phyloP scores from a whole-genome alignment of 768 basidiomycete genomes.

The Cubamyces sp. region DNA sequence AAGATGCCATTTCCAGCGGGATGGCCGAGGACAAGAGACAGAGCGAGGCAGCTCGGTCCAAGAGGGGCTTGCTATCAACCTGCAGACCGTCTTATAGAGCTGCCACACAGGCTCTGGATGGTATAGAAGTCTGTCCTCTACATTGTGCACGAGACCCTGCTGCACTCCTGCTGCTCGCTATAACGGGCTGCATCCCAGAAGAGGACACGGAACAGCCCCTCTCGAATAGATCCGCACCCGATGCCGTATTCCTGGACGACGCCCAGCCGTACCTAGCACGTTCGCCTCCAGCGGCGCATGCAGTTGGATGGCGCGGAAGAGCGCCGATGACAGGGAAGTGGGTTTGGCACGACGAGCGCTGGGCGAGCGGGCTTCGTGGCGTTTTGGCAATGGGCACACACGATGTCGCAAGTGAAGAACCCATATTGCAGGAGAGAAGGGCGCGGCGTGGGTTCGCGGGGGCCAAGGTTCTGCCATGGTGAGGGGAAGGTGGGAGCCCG shows the following conservation, averaged over 20 bases:
- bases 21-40: neutral
- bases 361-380: no score
- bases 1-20: neutral
- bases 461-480: neutral
- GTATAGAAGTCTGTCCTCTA: neutral
- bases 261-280: conserved; percentile 10
- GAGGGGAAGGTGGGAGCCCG: neutral
- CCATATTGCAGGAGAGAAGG: neutral
- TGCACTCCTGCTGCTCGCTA: neutral
- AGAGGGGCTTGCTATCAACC: neutral
- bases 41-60: neutral
- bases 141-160: neutral
- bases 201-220: neutral
- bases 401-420: conserved; percentile 13
- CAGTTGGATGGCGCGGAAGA: neutral
- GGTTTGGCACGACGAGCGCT: neutral
- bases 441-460: neutral
- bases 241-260: no score
- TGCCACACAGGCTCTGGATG: neutral
- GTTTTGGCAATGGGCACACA: conserved; percentile 1
- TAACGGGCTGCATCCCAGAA: neutral
- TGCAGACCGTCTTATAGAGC: neutral
- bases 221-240: neutral
- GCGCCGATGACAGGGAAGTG: neutral
- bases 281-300: neutral